Base-by-base conservation (phyloP, 169 alveolate species). In the Eimeria necatrix region DNA sequence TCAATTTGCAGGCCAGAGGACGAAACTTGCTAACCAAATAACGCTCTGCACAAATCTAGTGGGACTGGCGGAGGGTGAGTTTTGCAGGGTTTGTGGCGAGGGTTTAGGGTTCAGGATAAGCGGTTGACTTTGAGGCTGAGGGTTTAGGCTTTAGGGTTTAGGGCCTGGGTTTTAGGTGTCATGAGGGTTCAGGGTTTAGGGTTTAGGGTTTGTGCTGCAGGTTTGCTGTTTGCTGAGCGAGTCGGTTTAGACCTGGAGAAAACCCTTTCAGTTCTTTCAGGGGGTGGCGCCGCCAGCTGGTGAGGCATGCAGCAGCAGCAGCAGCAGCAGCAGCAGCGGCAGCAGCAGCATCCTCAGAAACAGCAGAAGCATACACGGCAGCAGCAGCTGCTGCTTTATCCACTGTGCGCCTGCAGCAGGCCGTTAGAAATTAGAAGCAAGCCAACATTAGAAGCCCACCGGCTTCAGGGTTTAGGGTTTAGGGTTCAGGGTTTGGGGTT, bases 271-370 rank as follows among this genome's bases (percentile, higher is more conserved):
- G 94, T 97, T 4, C 95, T 97, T 32, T 74, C 91, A 32, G 96
- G 96, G 46, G 99, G 99, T 12, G 98, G 98, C 41, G 98, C 99
- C 4, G 97, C 97, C 22, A 94, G 96, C 92, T 94, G 96, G 96
- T 94, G 41, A 94, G 94, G 16, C 49, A 22, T 4, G 20, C 26
- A 51, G 20, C 53, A 87, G 1, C 4, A 26, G 56, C 83, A 73
- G 74, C 74, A 32, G 12, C 8, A 1, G 52, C 52, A 22, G 12
- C 83, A 9, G 22, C 0, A 73, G 20, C n/a, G n/a, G 53, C 46
- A 24, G 51, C 68, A 0, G 0, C 68, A 56, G 68, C 68, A 56
- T 0, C 22, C 0, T 0, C 68, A 56, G 68, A 10, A 18, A 3
- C 20, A 14, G 2, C 64, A 9, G n/a, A n/a, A n/a, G n/a, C n/a